These are phyloP conservation scores for Trichosporon asahii DNA, from an alignment of 1,284 basidiomycete genomes.

Conservation along the genomic window DNA sequence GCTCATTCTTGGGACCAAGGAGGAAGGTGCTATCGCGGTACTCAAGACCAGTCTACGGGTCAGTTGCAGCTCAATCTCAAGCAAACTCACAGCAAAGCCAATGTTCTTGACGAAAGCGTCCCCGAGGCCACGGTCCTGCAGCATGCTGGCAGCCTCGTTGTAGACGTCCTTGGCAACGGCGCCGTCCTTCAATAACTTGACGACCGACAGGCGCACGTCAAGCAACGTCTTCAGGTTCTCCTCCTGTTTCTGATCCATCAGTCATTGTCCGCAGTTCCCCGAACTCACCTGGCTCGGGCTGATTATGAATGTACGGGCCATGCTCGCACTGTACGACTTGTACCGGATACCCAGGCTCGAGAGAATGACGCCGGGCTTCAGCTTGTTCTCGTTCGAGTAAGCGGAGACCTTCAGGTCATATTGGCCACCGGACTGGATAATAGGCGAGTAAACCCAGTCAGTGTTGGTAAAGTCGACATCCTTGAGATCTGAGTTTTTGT, in stretches of 20 bases:
- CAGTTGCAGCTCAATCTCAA: conserved; percentile 1
- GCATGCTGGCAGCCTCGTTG: conserved; percentile 66
- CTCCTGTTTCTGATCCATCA: conserved; percentile 68
- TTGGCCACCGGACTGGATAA: conserved; percentile 88
- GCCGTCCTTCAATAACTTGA: conserved; percentile 78
- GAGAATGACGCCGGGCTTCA: conserved; percentile 88
- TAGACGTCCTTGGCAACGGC: conserved; percentile 74
- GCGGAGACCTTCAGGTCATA: conserved; percentile 87
- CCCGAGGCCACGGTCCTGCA: conserved; percentile 76
- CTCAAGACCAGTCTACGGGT: conserved; percentile 78
- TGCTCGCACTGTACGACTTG: conserved; percentile 86
- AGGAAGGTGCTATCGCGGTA: conserved; percentile 87
- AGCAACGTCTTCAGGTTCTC: conserved; percentile 74
- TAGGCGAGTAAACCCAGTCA: conserved; percentile 92
- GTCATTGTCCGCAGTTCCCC: too few relatives aligned
- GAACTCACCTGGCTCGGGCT: conserved; percentile 77
- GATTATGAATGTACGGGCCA: conserved; percentile 90
- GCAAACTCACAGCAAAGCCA: conserved; percentile 80
- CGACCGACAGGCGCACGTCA: conserved; percentile 71
- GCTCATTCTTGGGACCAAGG: conserved; percentile 73
- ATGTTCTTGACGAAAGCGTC: conserved; percentile 82
- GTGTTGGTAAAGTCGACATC: conserved; percentile 80
- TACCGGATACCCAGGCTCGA: conserved; percentile 87
- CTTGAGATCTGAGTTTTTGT: conserved; percentile 65
- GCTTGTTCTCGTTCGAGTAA: conserved; percentile 75